phyloP scores from a whole-genome alignment of 331 rosid genomes.

The Arachis monticola region DNA sequence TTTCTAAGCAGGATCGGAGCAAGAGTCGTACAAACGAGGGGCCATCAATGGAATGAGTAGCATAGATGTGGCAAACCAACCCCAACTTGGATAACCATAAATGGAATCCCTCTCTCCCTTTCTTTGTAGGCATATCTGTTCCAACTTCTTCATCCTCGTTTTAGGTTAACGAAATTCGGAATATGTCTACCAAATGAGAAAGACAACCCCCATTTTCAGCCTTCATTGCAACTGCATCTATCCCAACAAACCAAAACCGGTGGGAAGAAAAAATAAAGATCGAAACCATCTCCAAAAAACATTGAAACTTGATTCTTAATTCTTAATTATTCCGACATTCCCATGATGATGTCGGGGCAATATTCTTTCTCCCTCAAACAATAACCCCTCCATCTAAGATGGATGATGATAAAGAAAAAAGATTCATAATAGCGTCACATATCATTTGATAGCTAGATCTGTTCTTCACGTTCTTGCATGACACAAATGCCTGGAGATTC shows the following conservation, averaged over 20 bases:
- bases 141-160: slow-evolving; percentile 40
- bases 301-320: slow-evolving; percentile 20
- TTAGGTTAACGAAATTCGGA: slow-evolving; percentile 49
- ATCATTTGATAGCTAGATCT: slow-evolving; percentile 26
- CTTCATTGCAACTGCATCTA: slow-evolving; percentile 27
- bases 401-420: slow-evolving; percentile 47
- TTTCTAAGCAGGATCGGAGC: slow-evolving; percentile 8
- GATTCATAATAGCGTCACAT: slow-evolving; percentile 13
- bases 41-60: slow-evolving; percentile 4
- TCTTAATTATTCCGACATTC: too few species aligned
- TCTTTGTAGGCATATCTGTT: slow-evolving; percentile 37
- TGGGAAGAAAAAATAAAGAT: background rate
- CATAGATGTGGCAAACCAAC: slow-evolving; percentile 17
- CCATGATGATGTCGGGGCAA: slow-evolving; percentile 4
- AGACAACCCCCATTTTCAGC: slow-evolving; percentile 31
- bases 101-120: slow-evolving; percentile 48
- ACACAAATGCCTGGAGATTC: slow-evolving; percentile 56
- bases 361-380: background rate
- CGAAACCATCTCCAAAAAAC: slow-evolving; percentile 5
- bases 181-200: slow-evolving; percentile 41
- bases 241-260: background rate
- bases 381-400: slow-evolving; percentile 31
- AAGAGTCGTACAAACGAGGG: background rate
- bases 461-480: background rate
- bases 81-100: slow-evolving; percentile 42